phyloP scores from a whole-genome alignment of 805 yeast species.

The Komagataella ulmi region DNA sequence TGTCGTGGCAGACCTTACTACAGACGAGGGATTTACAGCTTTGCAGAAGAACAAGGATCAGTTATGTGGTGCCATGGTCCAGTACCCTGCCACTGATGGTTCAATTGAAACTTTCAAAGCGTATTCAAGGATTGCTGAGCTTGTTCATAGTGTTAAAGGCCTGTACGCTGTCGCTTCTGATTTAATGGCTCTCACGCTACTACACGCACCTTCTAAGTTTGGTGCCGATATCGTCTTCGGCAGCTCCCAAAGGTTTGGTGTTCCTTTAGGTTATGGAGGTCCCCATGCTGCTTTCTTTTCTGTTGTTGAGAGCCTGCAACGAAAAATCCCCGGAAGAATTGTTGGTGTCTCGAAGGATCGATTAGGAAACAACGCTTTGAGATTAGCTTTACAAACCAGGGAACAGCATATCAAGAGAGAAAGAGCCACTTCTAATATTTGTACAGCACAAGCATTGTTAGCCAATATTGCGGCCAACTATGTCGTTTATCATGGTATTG shows the following conservation, averaged over 20 bases:
- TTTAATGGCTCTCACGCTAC: conserved; percentile 72
- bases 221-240: conserved; percentile 94
- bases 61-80: conserved; percentile 74
- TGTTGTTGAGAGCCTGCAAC: conserved; percentile 62
- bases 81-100: conserved; percentile 88
- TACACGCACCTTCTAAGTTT: conserved; percentile 73
- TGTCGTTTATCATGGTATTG: conserved; percentile 92
- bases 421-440: conserved; percentile 93
- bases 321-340: conserved; percentile 94
- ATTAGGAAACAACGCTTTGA: conserved; percentile 74
- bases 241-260: conserved; percentile 91
- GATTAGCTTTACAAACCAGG: conserved; percentile 93
- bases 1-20: conserved; percentile 37
- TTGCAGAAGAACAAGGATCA: conserved; percentile 19
- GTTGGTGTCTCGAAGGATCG: conserved; percentile 91
- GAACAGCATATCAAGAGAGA: conserved; percentile 97
- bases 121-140: conserved; percentile 42
- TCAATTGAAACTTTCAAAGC: conserved; percentile 33
- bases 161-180: conserved; percentile 83
- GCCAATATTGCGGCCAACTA: conserved; percentile 95
- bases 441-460: conserved; percentile 93
- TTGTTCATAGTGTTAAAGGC: conserved; percentile 61
- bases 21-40: conserved; percentile 22
- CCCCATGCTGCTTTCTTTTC: conserved; percentile 98
- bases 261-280: conserved; percentile 96